Base-by-base conservation (phyloP, 805 yeast species). In the Nakazawaea siamensis region DNA sequence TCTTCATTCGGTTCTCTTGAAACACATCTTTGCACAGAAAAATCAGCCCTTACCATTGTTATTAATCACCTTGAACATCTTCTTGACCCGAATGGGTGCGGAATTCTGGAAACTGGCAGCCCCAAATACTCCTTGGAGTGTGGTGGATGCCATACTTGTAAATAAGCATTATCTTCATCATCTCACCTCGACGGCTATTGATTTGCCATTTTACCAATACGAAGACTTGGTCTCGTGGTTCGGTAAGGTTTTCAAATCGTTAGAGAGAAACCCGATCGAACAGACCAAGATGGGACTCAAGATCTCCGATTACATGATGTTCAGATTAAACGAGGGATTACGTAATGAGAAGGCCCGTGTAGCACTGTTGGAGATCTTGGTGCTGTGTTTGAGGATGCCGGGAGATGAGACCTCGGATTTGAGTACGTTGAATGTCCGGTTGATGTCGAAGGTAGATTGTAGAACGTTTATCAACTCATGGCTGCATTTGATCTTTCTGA, bases 111-210 rank as follows among this genome's bases (percentile, higher is more conserved):
- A 51, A 0, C 44, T 57, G 18, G 62, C 76, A 3, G 57, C 68
- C 1, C 84, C 83, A 0, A 68, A 60, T 40, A 69, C 71, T 2
- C 71, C 68, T 40, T 64, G 62, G 19, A 76, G 74, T 40, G 59
- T 78, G 29, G 52, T 81, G 34, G 87, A 80, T 43, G 65, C 75
- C 13, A 60, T 80, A 1, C 64, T 80, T 31, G 68, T 69, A 14
- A 76, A 70, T 44, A 75, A 78, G 1, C 55, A 61, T 31, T 75
- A 64, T 44, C 47, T 59, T 1, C 55, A 54, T 13, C 57, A 52
- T 34, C 48, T 78, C 19, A 42, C 42, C 4, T 29, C 45, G 3
- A 52, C 56, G 12, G 51, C 57, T 2, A 32, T 39, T 2, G n/a
- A n/a, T n/a, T n/a, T n/a, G n/a, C n/a, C n/a, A n/a, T n/a, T n/a